Conservation (phyloP, 352 stramenopile species). For the Phytopythium sindhum region DNA sequence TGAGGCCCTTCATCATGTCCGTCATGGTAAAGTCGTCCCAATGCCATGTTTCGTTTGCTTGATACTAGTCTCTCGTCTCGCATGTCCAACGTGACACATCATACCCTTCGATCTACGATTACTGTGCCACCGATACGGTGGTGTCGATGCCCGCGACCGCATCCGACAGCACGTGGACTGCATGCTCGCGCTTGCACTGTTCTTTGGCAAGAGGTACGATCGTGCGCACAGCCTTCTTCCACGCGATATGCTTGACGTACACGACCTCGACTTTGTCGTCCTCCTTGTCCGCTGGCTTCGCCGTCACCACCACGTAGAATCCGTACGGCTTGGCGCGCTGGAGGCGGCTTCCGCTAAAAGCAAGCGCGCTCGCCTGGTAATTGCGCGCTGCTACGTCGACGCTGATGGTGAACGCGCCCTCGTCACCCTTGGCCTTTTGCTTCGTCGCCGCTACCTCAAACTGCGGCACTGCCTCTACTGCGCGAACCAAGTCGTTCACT, state of each 20-base stretch:
- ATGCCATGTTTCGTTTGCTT: neutral
- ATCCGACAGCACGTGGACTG: slow-evolving; percentile 49
- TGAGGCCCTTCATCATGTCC: neutral
- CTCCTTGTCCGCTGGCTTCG: slow-evolving; percentile 8
- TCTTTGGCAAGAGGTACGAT: slow-evolving; percentile 23
- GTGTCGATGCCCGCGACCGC: slow-evolving; percentile 47
- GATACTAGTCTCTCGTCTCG: too few relatives aligned
- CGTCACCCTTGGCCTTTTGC: slow-evolving; percentile 15
- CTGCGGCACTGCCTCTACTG: slow-evolving; percentile 39
- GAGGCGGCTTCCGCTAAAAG: slow-evolving; percentile 34
- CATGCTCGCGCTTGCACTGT: slow-evolving; percentile 10
- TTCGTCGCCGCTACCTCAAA: slow-evolving; percentile 29
- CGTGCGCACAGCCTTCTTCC: slow-evolving; percentile 33
- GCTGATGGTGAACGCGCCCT: slow-evolving; percentile 13
- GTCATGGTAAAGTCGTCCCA: neutral
- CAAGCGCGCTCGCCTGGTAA: slow-evolving; percentile 24
- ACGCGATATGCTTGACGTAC: slow-evolving; percentile 62
- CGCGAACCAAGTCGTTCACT: slow-evolving; percentile 44
- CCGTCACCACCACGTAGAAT: slow-evolving; percentile 64
- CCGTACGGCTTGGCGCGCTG: slow-evolving; percentile 69
- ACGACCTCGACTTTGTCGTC: slow-evolving; percentile 25
- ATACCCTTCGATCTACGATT: neutral
- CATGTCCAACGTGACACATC: neutral
- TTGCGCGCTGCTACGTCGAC: slow-evolving; percentile 40
- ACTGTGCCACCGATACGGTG: slow-evolving; percentile 6